These are phyloP conservation scores for Pythium folliculosum DNA, from an alignment of 352 stramenopile species.

Conservation along the genomic window DNA sequence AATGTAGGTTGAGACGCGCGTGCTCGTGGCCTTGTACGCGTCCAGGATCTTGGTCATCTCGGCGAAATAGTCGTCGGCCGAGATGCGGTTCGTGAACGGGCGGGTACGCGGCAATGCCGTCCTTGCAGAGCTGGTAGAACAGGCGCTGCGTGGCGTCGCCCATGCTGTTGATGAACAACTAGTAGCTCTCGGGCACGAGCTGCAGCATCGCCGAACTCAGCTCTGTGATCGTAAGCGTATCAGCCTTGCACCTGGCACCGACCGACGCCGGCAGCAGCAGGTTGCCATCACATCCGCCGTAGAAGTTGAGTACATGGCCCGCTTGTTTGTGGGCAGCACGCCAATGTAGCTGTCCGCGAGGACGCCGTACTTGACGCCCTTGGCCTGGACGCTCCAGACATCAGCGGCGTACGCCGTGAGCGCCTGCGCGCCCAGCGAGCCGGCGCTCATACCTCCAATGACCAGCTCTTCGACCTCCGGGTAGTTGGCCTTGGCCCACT, in stretches of 20 bases:
- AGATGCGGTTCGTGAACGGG: slow-evolving; percentile 58
- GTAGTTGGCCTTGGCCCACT: slow-evolving; percentile 29
- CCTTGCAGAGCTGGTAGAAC: slow-evolving; percentile 58
- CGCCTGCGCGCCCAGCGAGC: slow-evolving; percentile 48
- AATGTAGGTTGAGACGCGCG: slow-evolving; percentile 40
- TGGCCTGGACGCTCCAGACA: slow-evolving; percentile 45
- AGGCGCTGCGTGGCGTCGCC: slow-evolving; percentile 54
- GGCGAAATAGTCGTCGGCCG: slow-evolving; percentile 47
- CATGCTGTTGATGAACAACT: slow-evolving; percentile 67
- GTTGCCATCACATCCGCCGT: slow-evolving; percentile 40
- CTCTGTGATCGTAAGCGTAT: not conserved
- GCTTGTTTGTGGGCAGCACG: slow-evolving; percentile 45
- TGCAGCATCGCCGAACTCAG: not conserved
- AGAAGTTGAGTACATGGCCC: slow-evolving; percentile 59
- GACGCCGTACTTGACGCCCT: slow-evolving; percentile 46
- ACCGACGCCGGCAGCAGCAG: slow-evolving; percentile 24
- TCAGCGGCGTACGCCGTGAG: slow-evolving; percentile 48
- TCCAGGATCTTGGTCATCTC: slow-evolving; percentile 28
- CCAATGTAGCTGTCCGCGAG: slow-evolving; percentile 66
- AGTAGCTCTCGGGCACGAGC: slow-evolving; percentile 44
- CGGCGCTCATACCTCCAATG: slow-evolving; percentile 32
- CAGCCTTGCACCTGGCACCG: slow-evolving; percentile 18
- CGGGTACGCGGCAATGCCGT: slow-evolving; percentile 55
- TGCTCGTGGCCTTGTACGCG: slow-evolving; percentile 36
- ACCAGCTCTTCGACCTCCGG: slow-evolving; percentile 25